A percentile compares a stretch with the other conserved stretches of the same genome.
Evolutionary conservation across 1,284 basidiomycete genomes (phyloP).

Genomic region (Serendipita sp.): DNA sequence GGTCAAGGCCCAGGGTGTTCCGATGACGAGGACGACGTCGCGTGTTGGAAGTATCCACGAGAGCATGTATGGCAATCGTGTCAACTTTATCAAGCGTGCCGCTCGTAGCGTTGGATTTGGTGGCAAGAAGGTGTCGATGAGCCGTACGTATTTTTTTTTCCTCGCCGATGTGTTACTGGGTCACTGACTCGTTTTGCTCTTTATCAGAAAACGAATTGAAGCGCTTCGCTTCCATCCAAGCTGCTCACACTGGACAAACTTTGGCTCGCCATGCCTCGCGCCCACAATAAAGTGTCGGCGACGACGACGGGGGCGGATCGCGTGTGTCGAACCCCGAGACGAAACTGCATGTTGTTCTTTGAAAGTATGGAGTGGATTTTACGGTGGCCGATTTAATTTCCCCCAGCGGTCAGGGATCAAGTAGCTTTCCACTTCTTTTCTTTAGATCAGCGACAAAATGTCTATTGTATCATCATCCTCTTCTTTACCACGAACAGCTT

Average conservation of each 20-base stretch:
- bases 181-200: slow-evolving; percentile 7
- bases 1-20: slow-evolving; percentile 37
- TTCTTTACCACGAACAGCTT: too few relatives aligned
- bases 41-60: slow-evolving; percentile 87
- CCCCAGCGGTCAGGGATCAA: too few relatives aligned
- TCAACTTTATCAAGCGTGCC: slow-evolving; percentile 75
- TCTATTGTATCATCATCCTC: too few relatives aligned
- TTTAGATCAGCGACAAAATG: too few relatives aligned
- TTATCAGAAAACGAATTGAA: slow-evolving; percentile 51
- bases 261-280: slow-evolving; percentile 41
- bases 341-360: too few relatives aligned
- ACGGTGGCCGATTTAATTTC: too few relatives aligned
- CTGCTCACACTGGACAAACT: slow-evolving; percentile 56
- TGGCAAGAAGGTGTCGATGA: slow-evolving; percentile 57
- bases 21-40: slow-evolving; percentile 75
- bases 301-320: too few relatives aligned
- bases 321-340: too few relatives aligned
- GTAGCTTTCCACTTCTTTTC: too few relatives aligned
- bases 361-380: too few relatives aligned
- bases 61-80: slow-evolving; percentile 86
- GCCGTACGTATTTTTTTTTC: slow-evolving; percentile 27
- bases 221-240: slow-evolving; percentile 74
- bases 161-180: slow-evolving; percentile 1
- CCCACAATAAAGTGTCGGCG: background rate
- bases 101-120: slow-evolving; percentile 76